These are phyloP conservation scores for Aspergillus sp. DNA, from an alignment of 2,329 filamentous ascomycete genomes.

Conservation along the genomic window DNA sequence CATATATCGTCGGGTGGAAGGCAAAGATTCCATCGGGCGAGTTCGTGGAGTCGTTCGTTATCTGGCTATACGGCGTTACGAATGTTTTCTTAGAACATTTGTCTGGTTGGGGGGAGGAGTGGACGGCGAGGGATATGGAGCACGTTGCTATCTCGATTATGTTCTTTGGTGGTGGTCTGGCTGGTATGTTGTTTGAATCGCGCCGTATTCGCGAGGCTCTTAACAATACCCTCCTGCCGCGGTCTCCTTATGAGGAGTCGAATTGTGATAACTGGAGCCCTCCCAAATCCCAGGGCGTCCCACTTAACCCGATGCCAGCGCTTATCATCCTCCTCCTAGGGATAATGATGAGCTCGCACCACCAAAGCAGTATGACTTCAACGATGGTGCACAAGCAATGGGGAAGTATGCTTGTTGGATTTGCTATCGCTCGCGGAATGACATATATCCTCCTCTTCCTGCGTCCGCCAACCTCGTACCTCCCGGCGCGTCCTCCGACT, in stretches of 20 bases:
- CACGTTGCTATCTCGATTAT: slow-evolving; percentile 90
- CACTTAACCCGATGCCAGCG: slow-evolving; percentile 84
- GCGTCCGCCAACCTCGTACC: slow-evolving; percentile 73
- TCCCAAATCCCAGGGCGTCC: slow-evolving; percentile 69
- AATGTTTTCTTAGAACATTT: slow-evolving; percentile 95
- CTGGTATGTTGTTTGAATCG: slow-evolving; percentile 84
- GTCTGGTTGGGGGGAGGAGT: slow-evolving; percentile 67
- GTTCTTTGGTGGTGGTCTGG: slow-evolving; percentile 88
- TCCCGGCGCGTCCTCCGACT: slow-evolving; percentile 82
- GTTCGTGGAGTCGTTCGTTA: slow-evolving; percentile 84
- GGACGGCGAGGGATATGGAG: slow-evolving; percentile 79
- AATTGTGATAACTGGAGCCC: slow-evolving; percentile 37
- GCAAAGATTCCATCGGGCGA: slow-evolving; percentile 70
- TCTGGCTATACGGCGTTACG: slow-evolving; percentile 83
- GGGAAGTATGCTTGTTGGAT: slow-evolving; percentile 80
- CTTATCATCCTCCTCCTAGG: slow-evolving; percentile 84
- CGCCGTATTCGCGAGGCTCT: slow-evolving; percentile 60
- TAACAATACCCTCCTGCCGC: slow-evolving; percentile 49
- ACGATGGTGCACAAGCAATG: slow-evolving; percentile 94
- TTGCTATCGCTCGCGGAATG: slow-evolving; percentile 71
- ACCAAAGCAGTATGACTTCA: slow-evolving; percentile 78
- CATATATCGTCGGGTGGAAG: slow-evolving; percentile 61
- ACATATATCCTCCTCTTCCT: slow-evolving; percentile 82
- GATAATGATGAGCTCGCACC: slow-evolving; percentile 93
- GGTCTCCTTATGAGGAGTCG: slow-evolving; percentile 9